Percentiles rank a stretch among this genome's conserved stretches.
Evolutionary conservation across 2,329 filamentous ascomycete genomes (phyloP).

Genomic region (Massarina eburnea): DNA sequence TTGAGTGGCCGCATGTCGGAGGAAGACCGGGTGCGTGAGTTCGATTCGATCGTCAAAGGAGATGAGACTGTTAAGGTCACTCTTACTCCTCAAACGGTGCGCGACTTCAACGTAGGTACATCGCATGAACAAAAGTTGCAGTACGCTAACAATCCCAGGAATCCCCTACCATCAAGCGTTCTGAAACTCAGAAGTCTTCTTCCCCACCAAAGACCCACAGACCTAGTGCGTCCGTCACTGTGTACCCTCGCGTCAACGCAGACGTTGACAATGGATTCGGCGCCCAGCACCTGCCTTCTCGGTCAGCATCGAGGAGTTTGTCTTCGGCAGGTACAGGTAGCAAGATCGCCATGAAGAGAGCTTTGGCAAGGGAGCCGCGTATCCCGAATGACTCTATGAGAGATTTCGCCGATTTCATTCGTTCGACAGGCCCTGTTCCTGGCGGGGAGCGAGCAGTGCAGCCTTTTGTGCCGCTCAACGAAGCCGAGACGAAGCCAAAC

Average conservation of each 20-base stretch:
- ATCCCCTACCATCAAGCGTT: conserved; percentile 16
- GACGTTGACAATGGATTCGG: conserved; percentile 32
- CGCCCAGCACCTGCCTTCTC: conserved; percentile 26
- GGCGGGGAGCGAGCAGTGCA: conserved; percentile 35
- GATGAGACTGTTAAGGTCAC: conserved; percentile 55
- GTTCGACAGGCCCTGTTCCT: conserved; percentile 68
- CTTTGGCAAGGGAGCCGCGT: conserved; percentile 69
- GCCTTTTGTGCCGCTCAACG: conserved; percentile 34
- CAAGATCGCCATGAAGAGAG: conserved; percentile 29
- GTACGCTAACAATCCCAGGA: conserved; percentile 20
- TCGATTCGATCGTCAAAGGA: conserved; percentile 51
- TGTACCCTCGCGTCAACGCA: conserved; percentile 35
- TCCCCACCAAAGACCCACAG: conserved; percentile 4
- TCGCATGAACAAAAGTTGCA: not conserved
- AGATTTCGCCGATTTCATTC: conserved; percentile 88
- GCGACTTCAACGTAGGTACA: conserved; percentile 47
- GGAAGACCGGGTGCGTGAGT: conserved; percentile 46
- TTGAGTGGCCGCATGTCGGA: conserved; percentile 39
- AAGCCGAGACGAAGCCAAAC: conserved; percentile 16
- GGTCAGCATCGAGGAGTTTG: conserved; percentile 23
- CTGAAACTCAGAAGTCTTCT: conserved; percentile 6
- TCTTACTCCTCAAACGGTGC: conserved; percentile 50
- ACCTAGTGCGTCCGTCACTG: conserved; percentile 28
- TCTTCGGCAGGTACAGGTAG: conserved; percentile 18
- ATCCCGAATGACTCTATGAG: conserved; percentile 70